Conservation (phyloP, 2,329 filamentous ascomycete genomes). For the Penicillium fuscoglaucum region DNA sequence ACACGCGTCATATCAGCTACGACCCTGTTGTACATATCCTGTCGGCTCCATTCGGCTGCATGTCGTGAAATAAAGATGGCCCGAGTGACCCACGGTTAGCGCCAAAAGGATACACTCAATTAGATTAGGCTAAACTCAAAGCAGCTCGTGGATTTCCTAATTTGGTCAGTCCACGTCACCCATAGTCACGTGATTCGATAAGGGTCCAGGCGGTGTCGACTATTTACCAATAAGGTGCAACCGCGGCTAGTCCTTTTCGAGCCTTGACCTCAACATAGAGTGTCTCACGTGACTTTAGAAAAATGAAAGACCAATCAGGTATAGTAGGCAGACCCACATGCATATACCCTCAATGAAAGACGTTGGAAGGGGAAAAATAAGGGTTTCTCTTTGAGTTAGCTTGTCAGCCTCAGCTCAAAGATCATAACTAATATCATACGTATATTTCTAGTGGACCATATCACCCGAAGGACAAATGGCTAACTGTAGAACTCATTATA, state of each 20-base stretch:
- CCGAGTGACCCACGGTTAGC: constrained; percentile 1
- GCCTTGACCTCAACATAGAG: not conserved
- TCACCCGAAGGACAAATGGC: not conserved
- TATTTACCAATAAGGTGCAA: not conserved
- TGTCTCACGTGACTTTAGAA: not conserved
- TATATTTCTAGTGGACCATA: not conserved
- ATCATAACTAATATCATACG: no score
- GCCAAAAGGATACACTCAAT: not conserved
- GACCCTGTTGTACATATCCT: not conserved
- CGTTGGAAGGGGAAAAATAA: not conserved
- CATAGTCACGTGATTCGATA: not conserved
- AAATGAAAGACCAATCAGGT: not conserved
- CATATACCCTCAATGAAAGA: not conserved
- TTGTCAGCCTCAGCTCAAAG: not conserved
- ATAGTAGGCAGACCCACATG: not conserved
- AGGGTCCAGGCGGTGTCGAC: not conserved
- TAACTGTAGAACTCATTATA: not conserved
- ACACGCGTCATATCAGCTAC: not conserved
- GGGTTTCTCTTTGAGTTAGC: not conserved
- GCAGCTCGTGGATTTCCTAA: not conserved
- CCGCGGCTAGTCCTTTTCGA: not conserved
- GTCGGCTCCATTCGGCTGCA: not conserved
- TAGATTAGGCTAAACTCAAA: not conserved
- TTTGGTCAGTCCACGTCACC: not conserved
- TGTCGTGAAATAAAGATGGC: constrained; percentile 5